A percentile compares a stretch with the other conserved stretches of the same genome.
Conservation (phyloP, 106 monocot genomes). For the Dendrobium nobile region DNA sequence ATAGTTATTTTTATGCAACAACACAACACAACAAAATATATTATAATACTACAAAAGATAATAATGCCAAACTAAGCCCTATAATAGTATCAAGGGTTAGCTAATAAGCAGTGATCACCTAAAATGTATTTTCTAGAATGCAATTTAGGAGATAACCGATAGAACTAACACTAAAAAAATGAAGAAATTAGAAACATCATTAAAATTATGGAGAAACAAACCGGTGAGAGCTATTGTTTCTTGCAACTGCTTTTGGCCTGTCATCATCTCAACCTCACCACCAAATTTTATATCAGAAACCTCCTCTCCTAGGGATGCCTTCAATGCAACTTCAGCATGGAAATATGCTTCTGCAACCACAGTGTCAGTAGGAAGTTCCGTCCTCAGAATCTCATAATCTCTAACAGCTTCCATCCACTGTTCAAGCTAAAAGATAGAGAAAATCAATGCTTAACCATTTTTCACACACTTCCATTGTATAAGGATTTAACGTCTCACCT, state of each 20-base stretch:
- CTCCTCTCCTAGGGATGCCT: slow-evolving; percentile 41
- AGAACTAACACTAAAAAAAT: not conserved
- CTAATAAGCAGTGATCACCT: not conserved
- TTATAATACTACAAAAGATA: too few relatives aligned
- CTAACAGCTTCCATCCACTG: slow-evolving; percentile 49
- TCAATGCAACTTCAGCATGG: slow-evolving; percentile 54
- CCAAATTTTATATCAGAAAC: slow-evolving; percentile 56
- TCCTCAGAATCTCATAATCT: slow-evolving; percentile 57
- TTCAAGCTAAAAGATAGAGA: slow-evolving; percentile 28
- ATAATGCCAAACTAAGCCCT: too few relatives aligned
- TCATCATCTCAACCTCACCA: slow-evolving; percentile 50
- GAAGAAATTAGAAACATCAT: not conserved
- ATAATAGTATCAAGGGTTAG: too few relatives aligned
- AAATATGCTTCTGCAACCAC: slow-evolving; percentile 50
- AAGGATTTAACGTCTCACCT: slow-evolving; percentile 16
- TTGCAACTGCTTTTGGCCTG: slow-evolving; percentile 28
- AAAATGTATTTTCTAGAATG: not conserved
- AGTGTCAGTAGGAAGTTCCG: slow-evolving; percentile 43
- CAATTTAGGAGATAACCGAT: not conserved
- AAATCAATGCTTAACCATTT: not conserved
- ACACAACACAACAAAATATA: too few relatives aligned
- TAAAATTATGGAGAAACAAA: slow-evolving; percentile 12
- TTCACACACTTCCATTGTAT: not conserved
- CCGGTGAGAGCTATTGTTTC: slow-evolving; percentile 45
- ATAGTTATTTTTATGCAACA: too few relatives aligned